Evolutionary conservation across 306 rosid genomes (phyloP).

Genomic region (Lotus japonicus): DNA sequence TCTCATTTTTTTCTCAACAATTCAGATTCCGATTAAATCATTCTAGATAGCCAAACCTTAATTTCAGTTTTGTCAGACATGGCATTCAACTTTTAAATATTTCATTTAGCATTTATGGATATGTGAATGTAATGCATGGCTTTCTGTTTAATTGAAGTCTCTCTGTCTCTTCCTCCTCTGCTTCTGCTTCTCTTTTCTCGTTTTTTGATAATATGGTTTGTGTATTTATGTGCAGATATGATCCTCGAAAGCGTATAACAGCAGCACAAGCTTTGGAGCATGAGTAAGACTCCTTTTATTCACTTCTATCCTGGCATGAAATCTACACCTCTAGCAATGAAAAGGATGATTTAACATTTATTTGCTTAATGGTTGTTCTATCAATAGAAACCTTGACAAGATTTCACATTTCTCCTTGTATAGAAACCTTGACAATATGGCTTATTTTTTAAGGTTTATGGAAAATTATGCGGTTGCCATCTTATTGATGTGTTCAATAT

Average conservation of each 20-base stretch:
- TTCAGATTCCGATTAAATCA: background rate
- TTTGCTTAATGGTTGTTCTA: conserved; percentile 5
- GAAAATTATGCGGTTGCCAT: background rate
- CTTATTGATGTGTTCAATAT: conserved; percentile 8
- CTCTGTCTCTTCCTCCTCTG: background rate
- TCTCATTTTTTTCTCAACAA: no score
- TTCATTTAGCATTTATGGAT: conserved; percentile 13
- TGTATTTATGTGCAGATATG: conserved; percentile 60
- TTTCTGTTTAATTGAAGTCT: background rate
- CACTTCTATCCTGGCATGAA: background rate
- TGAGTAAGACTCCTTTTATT: conserved; percentile 52
- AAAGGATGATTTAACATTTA: conserved; percentile 7
- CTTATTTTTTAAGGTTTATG: background rate
- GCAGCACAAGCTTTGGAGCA: conserved; percentile 95
- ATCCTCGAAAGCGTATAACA: conserved; percentile 89
- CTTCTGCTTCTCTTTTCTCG: background rate
- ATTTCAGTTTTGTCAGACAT: no score
- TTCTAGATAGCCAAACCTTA: no score
- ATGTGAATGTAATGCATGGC: background rate
- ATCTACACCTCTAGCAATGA: background rate
- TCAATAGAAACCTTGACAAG: conserved; percentile 1
- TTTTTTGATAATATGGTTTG: background rate
- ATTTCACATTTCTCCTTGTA: background rate
- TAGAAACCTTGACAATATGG: background rate
- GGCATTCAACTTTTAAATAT: no score